Evolutionary conservation across 192 early-diverging fungal species (phyloP).

Genomic region (Gryganskiella cystojenkinii): DNA sequence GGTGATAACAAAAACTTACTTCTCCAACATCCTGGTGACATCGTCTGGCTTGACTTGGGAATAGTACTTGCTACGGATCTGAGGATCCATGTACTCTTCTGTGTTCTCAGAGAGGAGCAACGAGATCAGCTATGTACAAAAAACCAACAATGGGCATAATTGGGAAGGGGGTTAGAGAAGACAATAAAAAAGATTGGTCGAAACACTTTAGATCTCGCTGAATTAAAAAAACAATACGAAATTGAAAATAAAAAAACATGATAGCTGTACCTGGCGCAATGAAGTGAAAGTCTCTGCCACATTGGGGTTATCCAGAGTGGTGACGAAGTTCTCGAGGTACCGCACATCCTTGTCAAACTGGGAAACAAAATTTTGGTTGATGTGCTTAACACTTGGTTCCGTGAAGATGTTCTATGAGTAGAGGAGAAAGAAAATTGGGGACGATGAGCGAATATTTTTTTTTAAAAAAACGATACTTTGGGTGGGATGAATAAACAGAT

Average conservation of each 20-base stretch:
- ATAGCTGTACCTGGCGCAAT: constrained; percentile 71
- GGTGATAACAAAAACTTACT: constrained; percentile 62
- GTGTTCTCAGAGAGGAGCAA: constrained; percentile 75
- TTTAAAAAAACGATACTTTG: not conserved
- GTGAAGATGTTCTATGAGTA: constrained; percentile 67
- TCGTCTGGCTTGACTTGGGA: constrained; percentile 70
- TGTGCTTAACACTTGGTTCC: constrained; percentile 65
- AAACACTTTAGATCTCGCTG: not conserved
- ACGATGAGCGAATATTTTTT: not conserved
- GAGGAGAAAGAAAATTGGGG: not conserved
- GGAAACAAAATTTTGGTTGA: constrained; percentile 68
- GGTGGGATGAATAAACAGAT: not conserved
- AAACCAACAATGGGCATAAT: too few relatives aligned
- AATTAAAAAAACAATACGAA: not conserved
- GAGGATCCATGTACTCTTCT: constrained; percentile 79
- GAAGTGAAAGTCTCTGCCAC: constrained; percentile 75
- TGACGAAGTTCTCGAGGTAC: constrained; percentile 80
- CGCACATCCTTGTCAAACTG: constrained; percentile 75
- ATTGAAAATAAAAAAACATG: not conserved
- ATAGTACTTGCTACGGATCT: constrained; percentile 72
- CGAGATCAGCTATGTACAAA: constrained; percentile 64
- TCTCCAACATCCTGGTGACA: constrained; percentile 79
- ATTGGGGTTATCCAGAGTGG: constrained; percentile 71
- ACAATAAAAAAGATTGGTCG: not conserved
- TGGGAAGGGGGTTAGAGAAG: too few relatives aligned